Base-by-base conservation (phyloP, 2,329 filamentous ascomycete species). In the Sphaerulina vaccinii region DNA sequence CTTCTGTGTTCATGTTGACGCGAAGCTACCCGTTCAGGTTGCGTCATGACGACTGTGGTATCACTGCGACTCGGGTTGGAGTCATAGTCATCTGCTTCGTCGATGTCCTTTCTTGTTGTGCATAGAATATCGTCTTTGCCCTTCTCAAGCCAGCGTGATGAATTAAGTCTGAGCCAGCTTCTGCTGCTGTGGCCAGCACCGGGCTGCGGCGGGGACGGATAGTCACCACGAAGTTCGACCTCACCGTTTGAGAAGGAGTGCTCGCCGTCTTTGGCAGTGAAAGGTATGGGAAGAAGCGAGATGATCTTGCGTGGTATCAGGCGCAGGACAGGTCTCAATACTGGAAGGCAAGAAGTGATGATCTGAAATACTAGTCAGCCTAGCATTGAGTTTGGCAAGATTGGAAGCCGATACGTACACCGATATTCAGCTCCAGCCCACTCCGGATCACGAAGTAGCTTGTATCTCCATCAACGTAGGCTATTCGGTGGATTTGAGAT, bases 291-390 rank as follows among this genome's bases (percentile, higher is more conserved):
- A 10, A 55, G 39, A 23, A 55, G 47, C 3, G 52, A 49, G 19
- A 55, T 46, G 32, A 58, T 46, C 16, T 51, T 51, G 11, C 32
- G 55, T 6, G 55, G 55, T 2, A 58, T 19, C 13, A 48, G 50
- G 11, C 47, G 46, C 9, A 58, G 46, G 22, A 58, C 23, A 9
- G 55, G 53, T 11, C 55, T 49, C 6, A 58, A 43, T 13, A 58
- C 49, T n/a, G 55, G 55, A n/a, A 58, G 52, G 29, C 52, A 58
- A 16, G 55, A 58, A 4, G 55, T 58, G 33, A 58, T 58, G 29
- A 58, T 58, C 55, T 58, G 42, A 8, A 10, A 22, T 35, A 22
- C 15, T 36, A 10, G 5, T 35, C 29, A 38, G n/a, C 3, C 29
- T 33, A 16, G 29, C 21, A 33, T 11, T 6, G 1, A 10, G 7